Conservation (phyloP, 306 rosid species). For the Cucurbita argyrosperma region DNA sequence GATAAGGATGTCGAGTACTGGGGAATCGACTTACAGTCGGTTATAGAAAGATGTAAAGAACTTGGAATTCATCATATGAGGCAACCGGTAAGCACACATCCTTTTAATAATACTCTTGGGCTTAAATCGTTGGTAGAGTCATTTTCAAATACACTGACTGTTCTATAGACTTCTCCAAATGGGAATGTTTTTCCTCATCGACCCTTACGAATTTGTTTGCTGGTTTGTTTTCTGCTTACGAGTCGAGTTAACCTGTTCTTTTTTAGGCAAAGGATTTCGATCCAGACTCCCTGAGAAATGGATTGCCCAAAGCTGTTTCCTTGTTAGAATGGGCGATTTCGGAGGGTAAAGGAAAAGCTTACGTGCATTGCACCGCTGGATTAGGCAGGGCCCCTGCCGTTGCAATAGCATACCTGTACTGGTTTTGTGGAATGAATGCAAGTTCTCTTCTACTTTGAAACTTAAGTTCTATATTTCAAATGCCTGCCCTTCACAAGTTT, state of each 20-base stretch:
- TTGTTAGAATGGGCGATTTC: conserved; percentile 79
- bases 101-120: background rate
- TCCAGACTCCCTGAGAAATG: conserved; percentile 64
- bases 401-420: conserved; percentile 74
- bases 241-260: background rate
- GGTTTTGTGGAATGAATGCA: conserved; percentile 74
- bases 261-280: conserved; percentile 78
- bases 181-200: background rate
- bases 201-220: background rate
- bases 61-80: conserved; percentile 63
- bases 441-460: conserved; percentile 14
- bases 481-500: background rate
- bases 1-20: conserved; percentile 78
- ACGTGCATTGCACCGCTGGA: conserved; percentile 88
- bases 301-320: conserved; percentile 79
- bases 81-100: conserved; percentile 44
- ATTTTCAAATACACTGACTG: background rate
- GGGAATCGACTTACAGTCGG: conserved; percentile 59
- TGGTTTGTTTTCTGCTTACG: background rate
- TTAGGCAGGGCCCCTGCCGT: conserved; percentile 93
- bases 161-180: background rate
- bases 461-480: background rate
- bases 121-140: background rate
- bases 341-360: conserved; percentile 68
- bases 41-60: conserved; percentile 38